These are phyloP conservation scores for Pseudogymnoascus sp. DNA, from an alignment of 2,329 filamentous ascomycete genomes.

Conservation along the genomic window DNA sequence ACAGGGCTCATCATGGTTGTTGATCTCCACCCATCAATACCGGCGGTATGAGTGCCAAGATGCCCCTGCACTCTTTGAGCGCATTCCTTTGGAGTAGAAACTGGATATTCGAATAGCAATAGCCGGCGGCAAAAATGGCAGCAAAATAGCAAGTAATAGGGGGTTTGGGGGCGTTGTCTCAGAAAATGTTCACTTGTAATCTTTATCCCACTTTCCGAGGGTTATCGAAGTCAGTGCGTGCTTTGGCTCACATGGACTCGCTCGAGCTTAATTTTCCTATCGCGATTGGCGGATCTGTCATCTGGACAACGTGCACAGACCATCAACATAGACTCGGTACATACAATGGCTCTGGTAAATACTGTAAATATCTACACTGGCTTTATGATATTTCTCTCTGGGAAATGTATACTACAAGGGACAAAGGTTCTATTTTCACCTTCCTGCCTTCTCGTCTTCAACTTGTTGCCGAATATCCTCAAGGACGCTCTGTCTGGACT, in stretches of 20 bases:
- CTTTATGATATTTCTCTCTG: slow-evolving; percentile 2
- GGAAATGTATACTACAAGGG: neutral
- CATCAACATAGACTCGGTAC: neutral
- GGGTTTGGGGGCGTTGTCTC: neutral
- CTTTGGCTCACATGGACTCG: slow-evolving; percentile 5
- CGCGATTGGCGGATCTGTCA: slow-evolving; percentile 10
- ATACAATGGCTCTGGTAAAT: neutral
- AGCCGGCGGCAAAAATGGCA: neutral
- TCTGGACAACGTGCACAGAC: neutral
- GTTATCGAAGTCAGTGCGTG: slow-evolving; percentile 8
- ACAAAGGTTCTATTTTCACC: slow-evolving; percentile 25
- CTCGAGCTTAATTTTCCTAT: slow-evolving; percentile 9
- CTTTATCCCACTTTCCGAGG: slow-evolving; percentile 6
- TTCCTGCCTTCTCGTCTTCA: slow-evolving; percentile 69
- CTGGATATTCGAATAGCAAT: neutral
- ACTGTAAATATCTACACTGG: neutral
- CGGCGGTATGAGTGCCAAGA: slow-evolving; percentile 7
- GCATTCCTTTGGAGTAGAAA: neutral
- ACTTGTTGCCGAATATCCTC: slow-evolving; percentile 73
- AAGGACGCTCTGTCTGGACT: slow-evolving; percentile 65
- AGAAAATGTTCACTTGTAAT: slow-evolving; percentile 4
- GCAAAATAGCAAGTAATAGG: neutral
- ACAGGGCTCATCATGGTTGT: slow-evolving; percentile 13
- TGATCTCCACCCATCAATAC: slow-evolving; percentile 7
- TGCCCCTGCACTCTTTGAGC: neutral